Evolutionary conservation across 495 filamentous ascomycete genomes (phyloP).

Genomic region (Coniosporium apollinis): DNA sequence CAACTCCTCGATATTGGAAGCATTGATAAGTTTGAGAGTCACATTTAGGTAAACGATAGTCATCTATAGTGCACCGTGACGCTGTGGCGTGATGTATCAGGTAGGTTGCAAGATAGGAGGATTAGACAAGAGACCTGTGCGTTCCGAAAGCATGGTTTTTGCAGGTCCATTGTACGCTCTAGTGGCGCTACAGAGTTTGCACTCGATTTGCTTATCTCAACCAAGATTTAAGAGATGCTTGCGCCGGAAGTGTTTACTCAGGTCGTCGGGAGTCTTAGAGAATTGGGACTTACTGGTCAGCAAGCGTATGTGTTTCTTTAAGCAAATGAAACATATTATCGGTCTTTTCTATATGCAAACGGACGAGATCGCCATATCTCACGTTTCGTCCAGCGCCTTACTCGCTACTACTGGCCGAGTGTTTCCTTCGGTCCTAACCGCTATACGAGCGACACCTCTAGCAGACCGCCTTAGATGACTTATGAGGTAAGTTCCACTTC

Average conservation of each 20-base stretch:
- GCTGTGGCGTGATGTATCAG: too few relatives aligned
- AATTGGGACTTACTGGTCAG: slow-evolving; percentile 16
- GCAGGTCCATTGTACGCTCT: too few relatives aligned
- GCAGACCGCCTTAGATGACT: slow-evolving; percentile 5
- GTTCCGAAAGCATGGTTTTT: too few relatives aligned
- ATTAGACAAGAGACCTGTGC: too few relatives aligned
- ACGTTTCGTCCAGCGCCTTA: slow-evolving; percentile 4
- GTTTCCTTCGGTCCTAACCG: neutral
- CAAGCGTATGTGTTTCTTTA: slow-evolving; percentile 21
- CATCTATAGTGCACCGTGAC: too few relatives aligned
- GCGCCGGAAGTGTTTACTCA: slow-evolving; percentile 28
- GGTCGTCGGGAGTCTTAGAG: slow-evolving; percentile 20
- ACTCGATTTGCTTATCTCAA: neutral
- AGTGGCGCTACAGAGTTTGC: neutral
- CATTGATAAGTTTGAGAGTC: too few relatives aligned
- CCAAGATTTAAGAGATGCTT: slow-evolving; percentile 9
- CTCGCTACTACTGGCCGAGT: neutral
- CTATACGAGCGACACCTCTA: neutral
- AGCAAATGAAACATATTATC: slow-evolving; percentile 25
- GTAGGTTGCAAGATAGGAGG: too few relatives aligned
- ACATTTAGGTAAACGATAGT: too few relatives aligned
- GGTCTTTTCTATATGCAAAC: slow-evolving; percentile 21
- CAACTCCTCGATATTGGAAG: too few relatives aligned
- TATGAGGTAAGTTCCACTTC: slow-evolving; percentile 4
- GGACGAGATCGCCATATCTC: slow-evolving; percentile 17